Conservation (phyloP, 192 early-diverging fungal genomes). For the Tieghemiomyces parasiticus region DNA sequence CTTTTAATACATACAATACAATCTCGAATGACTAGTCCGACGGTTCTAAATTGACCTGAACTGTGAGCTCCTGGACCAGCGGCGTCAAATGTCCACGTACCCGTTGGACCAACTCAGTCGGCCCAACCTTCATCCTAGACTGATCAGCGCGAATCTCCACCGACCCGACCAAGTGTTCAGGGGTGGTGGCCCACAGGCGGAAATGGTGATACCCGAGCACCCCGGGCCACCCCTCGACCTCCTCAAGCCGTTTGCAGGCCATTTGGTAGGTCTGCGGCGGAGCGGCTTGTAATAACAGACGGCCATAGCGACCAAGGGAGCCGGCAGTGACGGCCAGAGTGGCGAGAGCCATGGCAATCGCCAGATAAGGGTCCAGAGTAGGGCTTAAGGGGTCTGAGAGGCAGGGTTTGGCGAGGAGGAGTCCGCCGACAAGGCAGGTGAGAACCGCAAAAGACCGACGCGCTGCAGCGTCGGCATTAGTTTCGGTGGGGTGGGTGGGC, state of each 20-base stretch:
- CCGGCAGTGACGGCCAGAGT: background rate
- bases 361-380: background rate
- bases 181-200: slow-evolving; percentile 1
- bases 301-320: background rate
- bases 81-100: background rate
- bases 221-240: background rate
- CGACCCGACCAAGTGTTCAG: background rate
- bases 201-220: background rate
- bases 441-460: background rate
- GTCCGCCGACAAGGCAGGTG: background rate
- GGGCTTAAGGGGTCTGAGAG: background rate
- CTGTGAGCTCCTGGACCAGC: background rate
- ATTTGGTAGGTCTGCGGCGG: background rate
- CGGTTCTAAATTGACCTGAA: background rate
- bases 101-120: background rate
- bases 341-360: background rate
- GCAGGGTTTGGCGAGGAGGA: background rate
- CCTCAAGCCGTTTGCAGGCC: background rate
- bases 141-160: background rate
- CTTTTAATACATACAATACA: too few species aligned
- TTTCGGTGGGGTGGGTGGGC: background rate
- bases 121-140: background rate
- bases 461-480: background rate
- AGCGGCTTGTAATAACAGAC: background rate
- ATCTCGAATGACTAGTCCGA: too few species aligned